Percentiles rank a stretch among this genome's conserved stretches.
phyloP scores from a whole-genome alignment of 257 asterid species.

The Primulina huaijiensis region DNA sequence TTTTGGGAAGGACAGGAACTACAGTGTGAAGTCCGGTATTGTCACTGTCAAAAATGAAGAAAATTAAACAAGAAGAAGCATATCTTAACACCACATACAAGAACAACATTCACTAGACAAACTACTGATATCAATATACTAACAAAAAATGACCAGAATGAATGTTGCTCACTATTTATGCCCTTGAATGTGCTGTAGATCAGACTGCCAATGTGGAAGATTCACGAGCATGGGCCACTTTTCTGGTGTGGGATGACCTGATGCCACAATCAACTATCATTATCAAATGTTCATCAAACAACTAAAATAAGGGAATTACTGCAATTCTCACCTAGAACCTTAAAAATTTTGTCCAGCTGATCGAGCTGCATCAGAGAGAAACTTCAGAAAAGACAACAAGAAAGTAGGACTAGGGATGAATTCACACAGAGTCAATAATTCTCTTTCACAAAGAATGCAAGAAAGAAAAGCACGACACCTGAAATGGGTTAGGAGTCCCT shows the following conservation, averaged over 20 bases:
- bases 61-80: slow-evolving; percentile 15
- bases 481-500: slow-evolving; percentile 93
- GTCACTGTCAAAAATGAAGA: slow-evolving; percentile 51
- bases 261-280: slow-evolving; percentile 30
- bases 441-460: slow-evolving; percentile 17
- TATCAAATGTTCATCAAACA: slow-evolving; percentile 10
- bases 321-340: slow-evolving; percentile 79
- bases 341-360: slow-evolving; percentile 96
- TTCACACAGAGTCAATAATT: slow-evolving; percentile 7
- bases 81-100: not conserved
- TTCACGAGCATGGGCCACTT: slow-evolving; percentile 88
- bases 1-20: slow-evolving; percentile 78
- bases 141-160: slow-evolving; percentile 7
- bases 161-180: slow-evolving; percentile 72
- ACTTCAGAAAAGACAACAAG: slow-evolving; percentile 23
- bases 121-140: slow-evolving; percentile 17
- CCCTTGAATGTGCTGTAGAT: slow-evolving; percentile 80
- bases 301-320: slow-evolving; percentile 21
- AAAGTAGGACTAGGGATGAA: slow-evolving; percentile 14
- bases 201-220: slow-evolving; percentile 97
- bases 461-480: slow-evolving; percentile 45
- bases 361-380: slow-evolving; percentile 67
- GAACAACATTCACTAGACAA: slow-evolving; percentile 17
- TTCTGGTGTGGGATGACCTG: slow-evolving; percentile 96
- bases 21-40: slow-evolving; percentile 82